A percentile compares a stretch with the other conserved stretches of the same genome.
These are phyloP conservation scores for Manihot esculenta DNA, from an alignment of 441 rosid genomes.

Conservation along the genomic window DNA sequence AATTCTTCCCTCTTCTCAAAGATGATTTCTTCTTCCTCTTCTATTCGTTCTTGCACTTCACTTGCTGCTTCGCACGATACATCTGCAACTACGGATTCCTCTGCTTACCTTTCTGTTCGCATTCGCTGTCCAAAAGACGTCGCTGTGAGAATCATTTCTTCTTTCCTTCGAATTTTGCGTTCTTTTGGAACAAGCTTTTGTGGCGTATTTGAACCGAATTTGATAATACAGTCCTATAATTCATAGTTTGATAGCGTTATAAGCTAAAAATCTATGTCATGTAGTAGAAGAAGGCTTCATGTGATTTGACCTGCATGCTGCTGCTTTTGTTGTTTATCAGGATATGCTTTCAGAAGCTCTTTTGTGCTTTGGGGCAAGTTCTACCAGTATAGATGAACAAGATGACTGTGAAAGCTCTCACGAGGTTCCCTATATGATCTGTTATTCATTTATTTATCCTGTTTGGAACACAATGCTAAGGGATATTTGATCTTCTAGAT, in stretches of 20 bases:
- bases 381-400: conserved; percentile 54
- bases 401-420: conserved; percentile 37
- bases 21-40: conserved; percentile 18
- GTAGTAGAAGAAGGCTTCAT: neutral
- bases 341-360: conserved; percentile 80
- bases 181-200: neutral
- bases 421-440: conserved; percentile 43
- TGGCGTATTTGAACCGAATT: neutral
- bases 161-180: too few relatives aligned
- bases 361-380: conserved; percentile 79
- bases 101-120: conserved; percentile 69
- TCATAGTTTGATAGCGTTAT: too few relatives aligned
- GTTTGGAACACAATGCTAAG: neutral
- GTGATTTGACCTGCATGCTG: neutral
- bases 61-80: neutral
- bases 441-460: neutral
- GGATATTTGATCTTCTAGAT: neutral
- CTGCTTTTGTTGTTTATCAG: conserved; percentile 35
- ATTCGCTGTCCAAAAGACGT: conserved; percentile 54
- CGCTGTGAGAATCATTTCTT: conserved; percentile 40
- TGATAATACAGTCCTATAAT: too few relatives aligned
- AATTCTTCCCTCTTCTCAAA: conserved; percentile 25
- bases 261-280: neutral
- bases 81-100: conserved; percentile 22
- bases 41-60: conserved; percentile 3